A percentile compares a stretch with the other conserved stretches of the same genome.
Evolutionary conservation across 23 red algal genomes (phyloP).

Genomic region (Gracilaria domingensis): DNA sequence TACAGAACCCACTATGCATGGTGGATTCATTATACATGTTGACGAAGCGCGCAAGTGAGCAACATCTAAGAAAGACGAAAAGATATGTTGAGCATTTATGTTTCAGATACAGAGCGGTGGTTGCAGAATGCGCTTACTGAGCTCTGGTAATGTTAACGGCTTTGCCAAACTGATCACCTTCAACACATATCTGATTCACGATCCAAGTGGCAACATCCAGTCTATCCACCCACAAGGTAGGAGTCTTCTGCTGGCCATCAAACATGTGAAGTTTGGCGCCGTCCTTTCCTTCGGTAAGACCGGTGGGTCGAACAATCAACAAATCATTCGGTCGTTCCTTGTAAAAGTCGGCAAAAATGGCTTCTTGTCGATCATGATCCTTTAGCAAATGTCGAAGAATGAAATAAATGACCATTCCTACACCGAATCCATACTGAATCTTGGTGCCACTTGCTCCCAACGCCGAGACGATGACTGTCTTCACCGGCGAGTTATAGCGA

Average conservation of each 20-base stretch:
- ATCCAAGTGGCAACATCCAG: slow-evolving; percentile 8
- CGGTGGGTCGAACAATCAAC: slow-evolving; percentile 42
- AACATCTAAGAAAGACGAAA: neutral
- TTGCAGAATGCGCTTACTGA: neutral
- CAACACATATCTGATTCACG: neutral
- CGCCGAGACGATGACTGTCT: slow-evolving; percentile 17
- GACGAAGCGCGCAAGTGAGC: neutral
- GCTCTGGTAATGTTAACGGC: slow-evolving; percentile 21
- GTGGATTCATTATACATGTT: neutral
- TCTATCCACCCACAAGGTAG: slow-evolving; percentile 15
- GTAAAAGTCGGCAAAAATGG: neutral
- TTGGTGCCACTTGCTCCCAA: slow-evolving; percentile 39
- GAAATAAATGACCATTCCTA: slow-evolving; percentile 22
- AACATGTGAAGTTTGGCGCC: slow-evolving; percentile 1
- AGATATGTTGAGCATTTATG: neutral
- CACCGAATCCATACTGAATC: slow-evolving; percentile 36
- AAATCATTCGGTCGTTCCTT: neutral
- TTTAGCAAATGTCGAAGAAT: slow-evolving; percentile 18
- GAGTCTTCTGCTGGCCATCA: neutral
- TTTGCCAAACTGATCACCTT: slow-evolving; percentile 12
- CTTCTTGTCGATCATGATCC: slow-evolving; percentile 62
- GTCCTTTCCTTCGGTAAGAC: slow-evolving; percentile 18
- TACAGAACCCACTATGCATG: too few relatives aligned
- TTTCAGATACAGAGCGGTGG: neutral
- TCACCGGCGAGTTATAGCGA: neutral